A percentile compares a stretch with the other conserved stretches of the same genome.
Conservation (phyloP, 2,329 filamentous ascomycete species). For the Cladosporium oxysporum region DNA sequence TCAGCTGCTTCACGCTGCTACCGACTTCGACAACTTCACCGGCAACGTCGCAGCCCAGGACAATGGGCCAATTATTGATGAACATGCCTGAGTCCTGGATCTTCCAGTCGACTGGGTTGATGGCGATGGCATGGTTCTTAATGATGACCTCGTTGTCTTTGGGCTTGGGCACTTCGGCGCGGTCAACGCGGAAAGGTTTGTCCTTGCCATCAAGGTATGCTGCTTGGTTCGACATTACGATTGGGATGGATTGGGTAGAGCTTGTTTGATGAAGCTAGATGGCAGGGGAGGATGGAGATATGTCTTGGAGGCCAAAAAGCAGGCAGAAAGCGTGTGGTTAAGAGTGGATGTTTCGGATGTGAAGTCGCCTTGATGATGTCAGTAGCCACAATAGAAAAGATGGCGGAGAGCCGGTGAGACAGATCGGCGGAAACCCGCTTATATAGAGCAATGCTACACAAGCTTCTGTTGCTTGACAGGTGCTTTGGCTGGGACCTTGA, state of each 20-base stretch:
- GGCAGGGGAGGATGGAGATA: not conserved
- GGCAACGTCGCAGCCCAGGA: slow-evolving; percentile 42
- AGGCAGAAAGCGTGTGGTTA: not conserved
- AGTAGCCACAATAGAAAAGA: not conserved
- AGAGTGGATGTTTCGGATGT: not conserved
- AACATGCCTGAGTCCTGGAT: slow-evolving; percentile 38
- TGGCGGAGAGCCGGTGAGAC: not conserved
- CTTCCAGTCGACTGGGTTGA: slow-evolving; percentile 44
- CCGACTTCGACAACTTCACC: slow-evolving; percentile 42
- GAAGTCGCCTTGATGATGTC: slow-evolving; percentile 10
- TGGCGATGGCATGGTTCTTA: slow-evolving; percentile 39
- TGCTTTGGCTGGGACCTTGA: not conserved
- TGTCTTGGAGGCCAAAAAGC: not conserved
- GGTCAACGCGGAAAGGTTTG: slow-evolving; percentile 31
- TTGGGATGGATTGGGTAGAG: not conserved
- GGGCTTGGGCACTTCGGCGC: slow-evolving; percentile 36
- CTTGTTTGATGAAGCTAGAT: not conserved
- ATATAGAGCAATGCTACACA: not conserved
- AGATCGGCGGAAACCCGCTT: not conserved
- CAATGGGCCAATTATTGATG: slow-evolving; percentile 37
- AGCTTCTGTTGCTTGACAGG: not conserved
- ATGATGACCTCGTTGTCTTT: slow-evolving; percentile 38
- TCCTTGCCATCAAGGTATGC: slow-evolving; percentile 34
- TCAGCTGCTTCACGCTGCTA: slow-evolving; percentile 35
- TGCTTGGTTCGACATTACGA: slow-evolving; percentile 29